Percentiles rank a stretch among this genome's conserved stretches.
These are phyloP conservation scores for Exobasidium rhododendri DNA, from an alignment of 1,284 basidiomycete species.

Conservation along the genomic window DNA sequence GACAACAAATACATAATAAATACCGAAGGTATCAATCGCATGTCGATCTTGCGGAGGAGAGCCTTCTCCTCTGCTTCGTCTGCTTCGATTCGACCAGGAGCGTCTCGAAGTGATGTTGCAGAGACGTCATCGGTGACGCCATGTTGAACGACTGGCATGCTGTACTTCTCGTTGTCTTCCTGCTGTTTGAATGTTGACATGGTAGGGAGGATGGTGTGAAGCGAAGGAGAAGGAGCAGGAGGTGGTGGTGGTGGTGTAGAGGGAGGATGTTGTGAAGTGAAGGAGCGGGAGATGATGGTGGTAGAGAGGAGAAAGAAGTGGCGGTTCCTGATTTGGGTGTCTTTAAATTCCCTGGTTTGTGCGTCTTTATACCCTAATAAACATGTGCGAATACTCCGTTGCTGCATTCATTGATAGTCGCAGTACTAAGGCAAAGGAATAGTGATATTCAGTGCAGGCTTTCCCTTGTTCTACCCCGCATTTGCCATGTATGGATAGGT, in stretches of 20 bases:
- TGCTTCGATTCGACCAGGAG: not conserved
- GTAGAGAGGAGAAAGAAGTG: not conserved
- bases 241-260: not conserved
- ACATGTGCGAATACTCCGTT: too few species aligned
- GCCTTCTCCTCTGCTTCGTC: conserved; percentile 46
- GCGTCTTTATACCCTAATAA: too few species aligned
- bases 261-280: not conserved
- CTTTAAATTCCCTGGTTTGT: too few species aligned
- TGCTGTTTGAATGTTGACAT: too few species aligned
- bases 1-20: conserved; percentile 53
- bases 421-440: too few species aligned
- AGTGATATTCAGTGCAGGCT: too few species aligned
- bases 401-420: too few species aligned
- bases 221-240: not conserved
- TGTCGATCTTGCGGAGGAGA: conserved; percentile 56
- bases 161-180: not conserved
- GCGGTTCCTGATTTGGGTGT: too few species aligned
- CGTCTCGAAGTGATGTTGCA: not conserved
- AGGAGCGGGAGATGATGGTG: not conserved
- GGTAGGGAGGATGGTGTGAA: too few species aligned
- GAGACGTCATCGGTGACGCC: not conserved
- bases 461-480: too few species aligned
- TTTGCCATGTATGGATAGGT: too few species aligned
- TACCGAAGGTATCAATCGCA: conserved; percentile 52
- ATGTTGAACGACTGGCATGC: not conserved